Base-by-base conservation (phyloP, 306 rosid species). In the Quercus rubra region DNA sequence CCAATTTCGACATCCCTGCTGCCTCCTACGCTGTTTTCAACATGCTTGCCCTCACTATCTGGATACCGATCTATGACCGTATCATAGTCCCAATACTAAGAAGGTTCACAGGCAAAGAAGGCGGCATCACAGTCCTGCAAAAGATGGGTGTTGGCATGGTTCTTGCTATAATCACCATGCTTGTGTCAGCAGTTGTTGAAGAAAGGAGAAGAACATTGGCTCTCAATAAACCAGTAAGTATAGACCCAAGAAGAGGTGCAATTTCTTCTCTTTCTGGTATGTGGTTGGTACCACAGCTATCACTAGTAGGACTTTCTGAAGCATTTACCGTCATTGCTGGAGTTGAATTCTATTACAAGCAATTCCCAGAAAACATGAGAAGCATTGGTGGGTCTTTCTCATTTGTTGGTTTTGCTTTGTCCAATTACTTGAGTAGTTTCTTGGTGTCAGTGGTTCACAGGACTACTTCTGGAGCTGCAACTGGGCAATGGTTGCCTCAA, bases 291-390 rank as follows among this genome's bases (percentile, higher is more conserved):
- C 98, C 97, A 33, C 97, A 94, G 79, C 77, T 91, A 38, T 0
- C 74, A 4, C 11, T 94, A 9, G 84, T 90, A 3, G 95, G 98
- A 10, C 19, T 94, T 2, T 61, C 91, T 35, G 94, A 92, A 59
- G 78, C 89, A 14, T 92, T 94, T 41, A 54, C 81, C 0, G 28
- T 88, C 0, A 77, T 94, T 21, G 97, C 93, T 51, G 92, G 88
- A 81, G 76, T 86, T 46, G 98, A 94, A 19, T 84, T 94, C 17
- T 92, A 89, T 87, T 89, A 92, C 84, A 92, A 92, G 78, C 97
- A 91, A 14, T 90, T 94, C 68, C 98, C 98, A 13, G 94, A 94
- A 87, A 92, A 94, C 79, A 92, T 94, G 98, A 88, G 93, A 84
- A 94, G 91, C 85, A 84, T 94, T 77, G 98, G 77, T 20, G 97